phyloP scores from a whole-genome alignment of 805 yeast genomes.

The Candida quercuum region DNA sequence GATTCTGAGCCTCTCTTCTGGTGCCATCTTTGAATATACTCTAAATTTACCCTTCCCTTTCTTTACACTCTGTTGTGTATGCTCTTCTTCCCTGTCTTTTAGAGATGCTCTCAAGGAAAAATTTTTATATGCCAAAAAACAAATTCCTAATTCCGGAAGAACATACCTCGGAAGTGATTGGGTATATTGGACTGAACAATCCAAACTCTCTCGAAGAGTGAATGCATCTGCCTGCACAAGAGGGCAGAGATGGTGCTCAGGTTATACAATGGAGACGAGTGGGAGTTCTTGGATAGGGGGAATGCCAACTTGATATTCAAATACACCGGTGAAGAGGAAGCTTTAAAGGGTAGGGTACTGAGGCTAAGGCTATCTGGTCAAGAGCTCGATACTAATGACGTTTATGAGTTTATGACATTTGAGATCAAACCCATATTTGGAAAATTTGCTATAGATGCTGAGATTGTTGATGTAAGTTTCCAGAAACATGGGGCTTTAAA shows the following conservation, averaged over 20 bases:
- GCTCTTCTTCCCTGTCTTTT: too few species aligned
- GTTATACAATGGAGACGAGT: conserved; percentile 13
- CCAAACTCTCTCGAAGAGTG: too few species aligned
- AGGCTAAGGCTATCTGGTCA: conserved; percentile 26
- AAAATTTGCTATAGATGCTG: conserved; percentile 21
- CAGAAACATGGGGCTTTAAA: conserved; percentile 13
- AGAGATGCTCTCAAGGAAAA: too few species aligned
- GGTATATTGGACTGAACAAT: too few species aligned
- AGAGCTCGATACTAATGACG: conserved; percentile 8
- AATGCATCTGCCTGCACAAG: too few species aligned
- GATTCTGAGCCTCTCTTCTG: conserved; percentile 38
- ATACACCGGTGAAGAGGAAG: conserved; percentile 32
- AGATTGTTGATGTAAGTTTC: conserved; percentile 13
- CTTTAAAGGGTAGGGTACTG: conserved; percentile 26
- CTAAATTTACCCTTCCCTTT: too few species aligned
- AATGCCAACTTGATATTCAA: conserved; percentile 42
- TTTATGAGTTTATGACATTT: conserved; percentile 9
- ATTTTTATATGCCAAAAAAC: too few species aligned
- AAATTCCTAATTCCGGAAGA: too few species aligned
- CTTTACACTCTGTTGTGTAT: too few species aligned
- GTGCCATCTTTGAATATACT: conserved; percentile 19
- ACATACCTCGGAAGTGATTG: too few species aligned
- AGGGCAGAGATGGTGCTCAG: too few species aligned
- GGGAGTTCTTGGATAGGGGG: conserved; percentile 45
- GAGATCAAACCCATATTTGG: conserved; percentile 19